Percentiles rank a stretch among this genome's conserved stretches.
Conservation (phyloP, 2,329 filamentous ascomycete genomes). For the Pseudogymnoascus sp. region DNA sequence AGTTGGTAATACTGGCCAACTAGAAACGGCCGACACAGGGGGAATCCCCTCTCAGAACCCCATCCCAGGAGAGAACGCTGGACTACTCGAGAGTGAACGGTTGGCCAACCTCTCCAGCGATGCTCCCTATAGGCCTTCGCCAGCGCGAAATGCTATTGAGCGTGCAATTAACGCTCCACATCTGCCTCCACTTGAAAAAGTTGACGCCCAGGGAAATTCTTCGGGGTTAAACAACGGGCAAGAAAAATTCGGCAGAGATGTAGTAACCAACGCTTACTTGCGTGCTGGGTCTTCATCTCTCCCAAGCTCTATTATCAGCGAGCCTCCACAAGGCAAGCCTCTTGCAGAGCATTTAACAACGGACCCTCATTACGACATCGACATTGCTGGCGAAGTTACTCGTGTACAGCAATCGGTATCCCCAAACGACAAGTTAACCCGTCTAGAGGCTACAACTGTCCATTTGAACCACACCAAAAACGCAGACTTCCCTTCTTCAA, state of each 20-base stretch:
- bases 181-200: not conserved
- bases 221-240: not conserved
- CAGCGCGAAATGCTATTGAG: not conserved
- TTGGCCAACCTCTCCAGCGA: not conserved
- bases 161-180: not conserved
- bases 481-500: conserved; percentile 41
- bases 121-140: not conserved
- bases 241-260: not conserved
- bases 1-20: not conserved
- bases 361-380: conserved; percentile 55
- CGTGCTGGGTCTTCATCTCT: not conserved
- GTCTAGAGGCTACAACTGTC: conserved; percentile 50
- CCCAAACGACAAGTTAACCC: conserved; percentile 41
- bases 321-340: conserved; percentile 10
- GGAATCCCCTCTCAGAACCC: not conserved
- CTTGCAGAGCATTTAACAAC: conserved; percentile 49
- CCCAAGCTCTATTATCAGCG: not conserved
- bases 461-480: conserved; percentile 58
- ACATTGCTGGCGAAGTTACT: conserved; percentile 51
- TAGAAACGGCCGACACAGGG: not conserved
- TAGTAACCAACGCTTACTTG: not conserved
- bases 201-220: not conserved
- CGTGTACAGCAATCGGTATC: conserved; percentile 52
- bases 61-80: not conserved
- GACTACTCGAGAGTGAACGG: not conserved